phyloP scores from a whole-genome alignment of 2,329 filamentous ascomycete genomes.

The Aspergillus sp. region DNA sequence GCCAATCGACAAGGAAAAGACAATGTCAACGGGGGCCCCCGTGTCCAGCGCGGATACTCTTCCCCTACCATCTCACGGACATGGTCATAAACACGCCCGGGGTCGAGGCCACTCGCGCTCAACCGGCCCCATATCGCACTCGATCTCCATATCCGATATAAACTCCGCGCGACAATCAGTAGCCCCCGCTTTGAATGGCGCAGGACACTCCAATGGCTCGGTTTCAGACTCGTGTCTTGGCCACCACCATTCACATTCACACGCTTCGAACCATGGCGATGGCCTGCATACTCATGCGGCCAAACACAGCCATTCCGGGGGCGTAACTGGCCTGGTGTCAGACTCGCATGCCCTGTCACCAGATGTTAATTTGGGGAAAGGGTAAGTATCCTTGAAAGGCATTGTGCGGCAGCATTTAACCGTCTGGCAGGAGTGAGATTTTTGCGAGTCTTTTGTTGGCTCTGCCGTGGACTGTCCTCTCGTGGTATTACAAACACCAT shows the following conservation, averaged over 20 bases:
- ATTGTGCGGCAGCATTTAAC: constrained; percentile 2
- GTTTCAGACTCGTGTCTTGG: constrained; percentile 22
- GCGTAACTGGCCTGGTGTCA: constrained; percentile 1
- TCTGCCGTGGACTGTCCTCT: constrained; percentile 36
- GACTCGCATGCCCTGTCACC: not conserved
- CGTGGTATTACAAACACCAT: constrained; percentile 34
- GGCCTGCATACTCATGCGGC: not conserved
- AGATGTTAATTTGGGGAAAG: not conserved
- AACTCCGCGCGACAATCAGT: constrained; percentile 17
- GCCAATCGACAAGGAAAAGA: constrained; percentile 17
- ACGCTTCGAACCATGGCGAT: constrained; percentile 3
- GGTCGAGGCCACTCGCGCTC: constrained; percentile 36
- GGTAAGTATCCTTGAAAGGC: constrained; percentile 1
- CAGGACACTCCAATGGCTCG: constrained; percentile 24
- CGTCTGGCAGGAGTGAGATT: constrained; percentile 41
- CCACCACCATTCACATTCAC: constrained; percentile 36
- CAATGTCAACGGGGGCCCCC: constrained; percentile 35
- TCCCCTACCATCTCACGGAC: constrained; percentile 21
- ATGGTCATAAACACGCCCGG: constrained; percentile 27
- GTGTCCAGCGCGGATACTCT: constrained; percentile 29
- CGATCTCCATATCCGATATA: constrained; percentile 21
- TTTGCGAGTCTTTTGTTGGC: constrained; percentile 48
- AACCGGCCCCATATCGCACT: constrained; percentile 23
- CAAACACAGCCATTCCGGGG: constrained; percentile 7
- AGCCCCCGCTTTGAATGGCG: constrained; percentile 14